Base-by-base conservation (phyloP, 139 green algal genomes). In the Chlamydomonas schloesseri region DNA sequence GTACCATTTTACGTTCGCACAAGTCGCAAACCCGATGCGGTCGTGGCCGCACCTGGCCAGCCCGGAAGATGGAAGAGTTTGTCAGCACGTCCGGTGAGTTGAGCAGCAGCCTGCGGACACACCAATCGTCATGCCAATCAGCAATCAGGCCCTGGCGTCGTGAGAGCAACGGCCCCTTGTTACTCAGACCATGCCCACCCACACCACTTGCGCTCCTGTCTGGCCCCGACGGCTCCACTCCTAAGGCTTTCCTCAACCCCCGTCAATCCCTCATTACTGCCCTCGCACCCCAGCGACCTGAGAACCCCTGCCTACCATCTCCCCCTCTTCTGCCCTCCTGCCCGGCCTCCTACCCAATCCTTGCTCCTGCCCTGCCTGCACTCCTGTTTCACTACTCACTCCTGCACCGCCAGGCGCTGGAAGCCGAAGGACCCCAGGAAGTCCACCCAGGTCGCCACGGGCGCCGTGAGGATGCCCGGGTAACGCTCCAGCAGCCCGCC, bases 341-440 rank as follows among this genome's bases (percentile, higher is more conserved):
- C 53, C 15, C 53, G 53, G 53, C 53, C 53, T 15, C 53, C 13
- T 58, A 13, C 55, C 8, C 55, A 8, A 8, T 5, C 9, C 55
- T 17, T 47, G 3, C 28, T 1, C 46, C 72, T 2, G 0, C 4
- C 46, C 28, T 17, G 18, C 47, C n/a, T 8, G 29, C 72, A 1
- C 46, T 5, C 53, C 73, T n/a, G n/a, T n/a, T n/a, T n/a, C n/a
- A 8, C n/a, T 3, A 81, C 75, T 57, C 58, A 82, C 75, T 82
- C 75, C 36, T 82, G 75, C 71, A 82, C 57, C 23, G 75, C 75
- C 75, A 82, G 33, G 17, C 75, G 75, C 57, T 82, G 75, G 58
- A 82, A 82, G 23, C 75, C 75, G 34, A 82, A 82, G 21, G 34
- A 57, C 11, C 31, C 34, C 17, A 82, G 75, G 75, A 82, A 82